Evolutionary conservation across 225 moss, liverwort and hornwort species (phyloP).

Genomic region (Lunularia cruciata): DNA sequence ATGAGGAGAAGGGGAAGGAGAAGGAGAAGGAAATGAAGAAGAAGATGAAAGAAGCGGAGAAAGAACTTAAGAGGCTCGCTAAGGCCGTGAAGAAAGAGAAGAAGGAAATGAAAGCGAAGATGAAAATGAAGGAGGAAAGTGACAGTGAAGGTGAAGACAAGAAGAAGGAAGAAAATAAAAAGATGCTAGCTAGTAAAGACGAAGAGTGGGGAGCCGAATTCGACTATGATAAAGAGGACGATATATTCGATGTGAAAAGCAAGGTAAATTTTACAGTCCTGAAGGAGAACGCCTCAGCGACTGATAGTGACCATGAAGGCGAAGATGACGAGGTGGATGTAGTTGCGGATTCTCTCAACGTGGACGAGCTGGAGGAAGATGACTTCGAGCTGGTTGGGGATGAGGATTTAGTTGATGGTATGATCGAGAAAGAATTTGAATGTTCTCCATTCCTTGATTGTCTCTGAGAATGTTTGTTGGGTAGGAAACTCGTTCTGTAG

Average conservation of each 20-base stretch:
- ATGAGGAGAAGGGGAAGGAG: conserved; percentile 25
- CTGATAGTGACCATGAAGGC: conserved; percentile 10
- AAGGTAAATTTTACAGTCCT: too few relatives aligned
- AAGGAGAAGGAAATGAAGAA: conserved; percentile 29
- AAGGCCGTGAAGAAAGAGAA: conserved; percentile 4
- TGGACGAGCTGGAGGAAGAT: conserved; percentile 22
- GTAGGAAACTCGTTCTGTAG: too few relatives aligned
- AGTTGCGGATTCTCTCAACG: neutral
- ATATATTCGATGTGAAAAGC: neutral
- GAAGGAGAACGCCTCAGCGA: neutral
- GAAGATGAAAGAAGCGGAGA: conserved; percentile 11
- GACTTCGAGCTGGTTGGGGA: conserved; percentile 37
- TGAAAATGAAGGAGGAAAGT: conserved; percentile 1
- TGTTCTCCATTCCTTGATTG: too few relatives aligned
- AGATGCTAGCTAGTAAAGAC: conserved; percentile 7
- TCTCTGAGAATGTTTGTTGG: too few relatives aligned
- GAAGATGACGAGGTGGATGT: conserved; percentile 24
- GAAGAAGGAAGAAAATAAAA: conserved; percentile 6
- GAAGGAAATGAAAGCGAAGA: neutral
- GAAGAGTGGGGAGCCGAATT: neutral
- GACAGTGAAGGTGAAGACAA: conserved; percentile 18
- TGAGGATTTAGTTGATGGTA: conserved; percentile 46
- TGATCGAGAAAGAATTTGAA: too few relatives aligned
- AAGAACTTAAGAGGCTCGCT: conserved; percentile 20
- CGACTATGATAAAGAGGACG: too few relatives aligned